These are phyloP conservation scores for Mycena chlorophos DNA, from an alignment of 768 basidiomycete genomes.

Conservation along the genomic window DNA sequence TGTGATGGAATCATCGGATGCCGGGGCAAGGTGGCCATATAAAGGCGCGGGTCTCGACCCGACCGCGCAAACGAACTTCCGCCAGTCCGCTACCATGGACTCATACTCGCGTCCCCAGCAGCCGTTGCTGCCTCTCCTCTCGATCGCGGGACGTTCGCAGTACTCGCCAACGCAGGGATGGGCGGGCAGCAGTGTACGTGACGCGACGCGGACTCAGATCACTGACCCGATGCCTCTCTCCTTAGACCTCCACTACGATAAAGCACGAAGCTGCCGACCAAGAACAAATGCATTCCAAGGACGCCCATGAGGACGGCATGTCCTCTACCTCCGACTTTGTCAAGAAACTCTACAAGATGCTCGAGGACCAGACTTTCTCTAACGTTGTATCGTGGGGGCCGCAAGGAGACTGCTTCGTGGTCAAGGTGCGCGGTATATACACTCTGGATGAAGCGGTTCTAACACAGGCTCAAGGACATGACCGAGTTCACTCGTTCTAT, in stretches of 20 bases:
- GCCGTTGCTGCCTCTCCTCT: conserved; percentile 21
- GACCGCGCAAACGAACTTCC: too few species aligned
- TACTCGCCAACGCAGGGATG: conserved; percentile 20
- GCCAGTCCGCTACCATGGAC: conserved; percentile 17
- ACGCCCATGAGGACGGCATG: conserved; percentile 64
- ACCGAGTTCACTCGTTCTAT: conserved; percentile 92
- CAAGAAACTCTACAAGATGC: conserved; percentile 94
- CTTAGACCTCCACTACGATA: conserved; percentile 17
- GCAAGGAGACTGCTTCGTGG: conserved; percentile 84
- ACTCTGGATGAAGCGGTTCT: conserved; percentile 3
- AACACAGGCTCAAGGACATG: conserved; percentile 63
- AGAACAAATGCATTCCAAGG: conserved; percentile 19
- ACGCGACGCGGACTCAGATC: conserved; percentile 14
- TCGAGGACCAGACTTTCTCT: conserved; percentile 73
- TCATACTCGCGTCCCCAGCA: conserved; percentile 20
- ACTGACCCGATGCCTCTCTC: conserved; percentile 11
- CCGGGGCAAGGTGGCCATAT: conserved; percentile 7
- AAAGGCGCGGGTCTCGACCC: conserved; percentile 16
- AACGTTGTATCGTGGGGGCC: conserved; percentile 83
- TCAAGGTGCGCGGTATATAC: conserved; percentile 53
- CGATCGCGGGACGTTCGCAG: conserved; percentile 19
- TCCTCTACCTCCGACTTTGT: conserved; percentile 92
- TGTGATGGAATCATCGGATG: too few species aligned
- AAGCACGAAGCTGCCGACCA: conserved; percentile 21
- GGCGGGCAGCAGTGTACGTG: conserved; percentile 20